Conservation (phyloP, 139 green algal species). For the Nannochloris sp. region DNA sequence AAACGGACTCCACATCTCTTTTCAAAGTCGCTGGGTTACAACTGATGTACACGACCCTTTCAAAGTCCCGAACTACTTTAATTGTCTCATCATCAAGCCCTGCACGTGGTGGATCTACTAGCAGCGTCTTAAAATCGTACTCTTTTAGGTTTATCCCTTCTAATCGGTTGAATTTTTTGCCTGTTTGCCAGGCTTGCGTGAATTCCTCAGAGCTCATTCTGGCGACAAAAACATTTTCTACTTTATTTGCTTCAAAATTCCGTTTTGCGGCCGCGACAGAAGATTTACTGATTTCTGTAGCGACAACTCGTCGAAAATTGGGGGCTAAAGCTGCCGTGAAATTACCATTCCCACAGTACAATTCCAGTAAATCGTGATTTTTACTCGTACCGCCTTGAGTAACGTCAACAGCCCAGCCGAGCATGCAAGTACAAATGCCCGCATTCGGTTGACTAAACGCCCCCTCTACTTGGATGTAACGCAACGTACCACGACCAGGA, state of each 20-base stretch:
- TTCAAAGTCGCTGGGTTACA: conserved; percentile 77
- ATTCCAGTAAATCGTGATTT: conserved; percentile 57
- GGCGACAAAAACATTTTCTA: conserved; percentile 53
- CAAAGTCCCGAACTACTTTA: conserved; percentile 61
- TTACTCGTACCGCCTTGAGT: conserved; percentile 7
- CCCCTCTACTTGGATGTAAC: conserved; percentile 73
- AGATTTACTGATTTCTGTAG: conserved; percentile 83
- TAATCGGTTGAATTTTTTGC: conserved; percentile 33
- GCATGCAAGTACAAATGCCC: conserved; percentile 75
- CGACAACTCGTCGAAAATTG: conserved; percentile 77
- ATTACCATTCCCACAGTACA: conserved; percentile 96
- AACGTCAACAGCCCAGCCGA: conserved; percentile 61
- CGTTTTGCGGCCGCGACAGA: conserved; percentile 63
- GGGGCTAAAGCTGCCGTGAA: conserved; percentile 80
- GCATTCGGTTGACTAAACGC: conserved; percentile 89
- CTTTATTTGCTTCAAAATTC: conserved; percentile 46
- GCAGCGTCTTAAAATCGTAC: conserved; percentile 55
- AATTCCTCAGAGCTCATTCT: conserved; percentile 83
- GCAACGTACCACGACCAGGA: conserved; percentile 30
- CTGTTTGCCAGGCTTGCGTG: conserved; percentile 50
- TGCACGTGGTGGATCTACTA: conserved; percentile 79
- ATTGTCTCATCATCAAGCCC: conserved; percentile 43
- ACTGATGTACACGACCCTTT: conserved; percentile 83
- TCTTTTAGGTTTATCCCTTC: conserved; percentile 16
- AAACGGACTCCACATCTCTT: conserved; percentile 17